Base-by-base conservation (phyloP, 768 basidiomycete species). In the Pulveroboletus sp. region DNA sequence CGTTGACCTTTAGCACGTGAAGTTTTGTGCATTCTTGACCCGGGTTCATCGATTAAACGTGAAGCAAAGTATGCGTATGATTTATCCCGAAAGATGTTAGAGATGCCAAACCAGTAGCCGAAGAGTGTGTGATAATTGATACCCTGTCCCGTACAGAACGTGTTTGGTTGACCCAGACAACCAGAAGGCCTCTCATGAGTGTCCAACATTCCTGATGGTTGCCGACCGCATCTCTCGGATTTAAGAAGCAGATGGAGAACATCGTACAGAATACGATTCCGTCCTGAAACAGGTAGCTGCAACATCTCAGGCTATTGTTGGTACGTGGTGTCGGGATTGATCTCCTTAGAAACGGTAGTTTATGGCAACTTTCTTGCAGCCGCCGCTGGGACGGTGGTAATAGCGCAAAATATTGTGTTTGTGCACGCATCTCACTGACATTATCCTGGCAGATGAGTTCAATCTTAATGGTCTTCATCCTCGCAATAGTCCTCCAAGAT, bases 1-100 rank as follows among this genome's bases (percentile, higher is more conserved):
- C 5, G 25, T 27, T 27, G n/a, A 27, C 25, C 9, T 27, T 13
- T 32, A 9, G 9, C 14, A 8, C 27, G 5, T 27, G 20, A 33
- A 64, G 64, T 65, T 23, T 52, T 59, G 44, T 24, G 56, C 24
- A 9, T 62, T 7, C 64, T 61, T 1, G 50, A 58, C 9, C 40
- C 23, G 2, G 50, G 45, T 3, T 47, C 41, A 9, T 47, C 23
- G 16, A 24, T 50, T 8, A 46, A 51, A 38, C 42, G 19, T 12
- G 49, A 51, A 23, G 52, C 49, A 4, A 41, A 27, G 17, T 6
- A 19, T 19, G 6, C 40, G n/a, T 8, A 25, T 10, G 40, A 41
- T 10, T 19, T 25, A 16, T 16, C 40, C 17, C 14, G 14, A 25
- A 34, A 29, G 12, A 0, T 33, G 21, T 17, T 16, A 5, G 43